These are phyloP conservation scores for Candida andamanensis DNA, from an alignment of 805 yeast genomes.

Conservation along the genomic window DNA sequence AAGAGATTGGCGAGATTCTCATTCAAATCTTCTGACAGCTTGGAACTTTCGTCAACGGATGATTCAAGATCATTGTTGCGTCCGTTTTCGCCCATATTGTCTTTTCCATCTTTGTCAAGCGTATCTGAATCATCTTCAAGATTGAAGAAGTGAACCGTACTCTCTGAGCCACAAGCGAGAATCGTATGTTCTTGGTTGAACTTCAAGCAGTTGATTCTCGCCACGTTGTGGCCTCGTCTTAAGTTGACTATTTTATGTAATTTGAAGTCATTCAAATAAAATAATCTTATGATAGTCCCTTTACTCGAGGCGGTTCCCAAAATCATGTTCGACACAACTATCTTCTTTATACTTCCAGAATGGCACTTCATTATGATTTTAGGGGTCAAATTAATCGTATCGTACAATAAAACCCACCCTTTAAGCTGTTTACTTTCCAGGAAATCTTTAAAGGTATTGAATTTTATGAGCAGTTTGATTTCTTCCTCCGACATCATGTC, in stretches of 20 bases:
- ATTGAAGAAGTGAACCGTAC: conserved; percentile 38
- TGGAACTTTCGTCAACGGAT: conserved; percentile 15
- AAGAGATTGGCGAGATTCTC: conserved; percentile 38
- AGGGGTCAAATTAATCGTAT: conserved; percentile 29
- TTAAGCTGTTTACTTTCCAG: conserved; percentile 21
- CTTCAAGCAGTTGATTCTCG: conserved; percentile 27
- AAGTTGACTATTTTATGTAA: conserved; percentile 28
- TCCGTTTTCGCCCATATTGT: conserved; percentile 7
- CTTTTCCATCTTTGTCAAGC: conserved; percentile 1
- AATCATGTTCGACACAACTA: conserved; percentile 21
- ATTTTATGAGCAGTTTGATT: conserved; percentile 7
- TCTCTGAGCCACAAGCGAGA: conserved; percentile 37
- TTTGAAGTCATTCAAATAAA: conserved; percentile 17
- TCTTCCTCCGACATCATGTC: conserved; percentile 16
- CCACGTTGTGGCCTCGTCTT: conserved; percentile 37
- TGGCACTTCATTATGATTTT: conserved; percentile 36
- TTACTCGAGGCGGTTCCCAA: conserved; percentile 40
- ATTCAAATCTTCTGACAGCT: conserved; percentile 36
- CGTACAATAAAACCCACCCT: conserved; percentile 40
- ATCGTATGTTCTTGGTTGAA: conserved; percentile 30
- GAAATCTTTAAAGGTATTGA: conserved; percentile 19
- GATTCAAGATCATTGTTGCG: conserved; percentile 4
- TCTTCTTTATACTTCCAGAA: conserved; percentile 28
- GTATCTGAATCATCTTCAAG: conserved; percentile 13
- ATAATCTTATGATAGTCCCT: conserved; percentile 39